Evolutionary conservation across 2,329 filamentous ascomycete species (phyloP).

Genomic region (Rutstroemia sp.): DNA sequence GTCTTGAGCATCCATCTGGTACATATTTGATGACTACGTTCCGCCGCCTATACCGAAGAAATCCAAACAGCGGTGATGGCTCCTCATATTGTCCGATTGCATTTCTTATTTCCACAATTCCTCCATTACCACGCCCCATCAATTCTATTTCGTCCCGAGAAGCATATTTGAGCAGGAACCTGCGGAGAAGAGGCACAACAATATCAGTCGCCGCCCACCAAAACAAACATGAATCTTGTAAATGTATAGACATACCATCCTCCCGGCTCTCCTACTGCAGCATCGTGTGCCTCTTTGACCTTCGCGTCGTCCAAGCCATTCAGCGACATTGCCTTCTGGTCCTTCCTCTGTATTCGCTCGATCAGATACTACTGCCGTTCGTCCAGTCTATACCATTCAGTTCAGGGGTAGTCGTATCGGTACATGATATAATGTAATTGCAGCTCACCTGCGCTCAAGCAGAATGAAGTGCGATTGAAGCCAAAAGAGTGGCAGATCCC

Average conservation of each 20-base stretch:
- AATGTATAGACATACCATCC: constrained; percentile 61
- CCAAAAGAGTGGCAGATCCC: neutral
- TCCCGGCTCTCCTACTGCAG: constrained; percentile 72
- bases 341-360: neutral
- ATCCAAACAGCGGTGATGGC: constrained; percentile 82
- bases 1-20: constrained; percentile 80
- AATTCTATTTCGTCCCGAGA: constrained; percentile 83
- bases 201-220: constrained; percentile 11
- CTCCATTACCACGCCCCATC: constrained; percentile 67
- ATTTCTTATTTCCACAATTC: constrained; percentile 75
- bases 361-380: constrained; percentile 2
- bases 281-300: constrained; percentile 78
- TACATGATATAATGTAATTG: constrained; percentile 23
- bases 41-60: constrained; percentile 80
- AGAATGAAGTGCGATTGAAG: constrained; percentile 7
- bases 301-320: constrained; percentile 82
- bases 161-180: constrained; percentile 91
- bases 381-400: constrained; percentile 8
- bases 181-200: constrained; percentile 33
- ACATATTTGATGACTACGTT: constrained; percentile 91
- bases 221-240: no score
- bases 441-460: constrained; percentile 21
- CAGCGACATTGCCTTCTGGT: constrained; percentile 66
- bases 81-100: constrained; percentile 74
- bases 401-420: constrained; percentile 24